Base-by-base conservation (phyloP, 2,329 filamentous ascomycete species). In the Diplodia scrobiculata region DNA sequence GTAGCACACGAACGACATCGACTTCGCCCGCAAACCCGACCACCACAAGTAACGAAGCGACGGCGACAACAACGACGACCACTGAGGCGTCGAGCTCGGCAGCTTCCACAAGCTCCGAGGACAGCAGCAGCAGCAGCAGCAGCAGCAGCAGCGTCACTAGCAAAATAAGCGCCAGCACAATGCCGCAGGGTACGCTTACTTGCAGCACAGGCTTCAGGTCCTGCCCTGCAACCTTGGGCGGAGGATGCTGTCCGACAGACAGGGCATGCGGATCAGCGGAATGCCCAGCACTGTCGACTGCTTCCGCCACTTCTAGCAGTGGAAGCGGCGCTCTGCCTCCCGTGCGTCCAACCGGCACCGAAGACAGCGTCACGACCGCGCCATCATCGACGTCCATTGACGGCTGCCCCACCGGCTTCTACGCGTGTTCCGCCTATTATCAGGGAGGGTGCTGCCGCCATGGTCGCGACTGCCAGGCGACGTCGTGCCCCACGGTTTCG, bases 401-500 rank as follows among this genome's bases (percentile, higher is more conserved):
- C 9, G 73, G 84, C 71, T 98, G 94, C 72, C 94, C 94, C 0
- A 93, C 89, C 0, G 93, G 93, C 2, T 98, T 93, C 81, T 98
- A 98, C 77, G 89, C 91, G 60, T 98, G 94, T 77, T 86, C 89
- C 2, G 94, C 94, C 1, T 87, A 88, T 67, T 91, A 93, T 67
- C 81, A 84, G 1, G 92, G 91, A 14, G 92, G 92, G 21, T 98
- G 94, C 80, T 98, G 94, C 79, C 90, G 90, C 66, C 92, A 91
- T 0, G 93, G 92, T 1, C 87, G 93, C 21, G 86, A 96, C 78
- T 98, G 94, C 78, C 86, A 89, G 67, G 89, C 88, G 0, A 91
- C 90, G 0, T 91, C 89, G 6, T 98, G 94, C 72, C 90, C 91
- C 0, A 79, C 82, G 0, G 76, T 73, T 0, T 72, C 82, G 9